These are phyloP conservation scores for Aspergillus ochraceoroseus DNA, from an alignment of 2,329 filamentous ascomycete species.

Conservation along the genomic window DNA sequence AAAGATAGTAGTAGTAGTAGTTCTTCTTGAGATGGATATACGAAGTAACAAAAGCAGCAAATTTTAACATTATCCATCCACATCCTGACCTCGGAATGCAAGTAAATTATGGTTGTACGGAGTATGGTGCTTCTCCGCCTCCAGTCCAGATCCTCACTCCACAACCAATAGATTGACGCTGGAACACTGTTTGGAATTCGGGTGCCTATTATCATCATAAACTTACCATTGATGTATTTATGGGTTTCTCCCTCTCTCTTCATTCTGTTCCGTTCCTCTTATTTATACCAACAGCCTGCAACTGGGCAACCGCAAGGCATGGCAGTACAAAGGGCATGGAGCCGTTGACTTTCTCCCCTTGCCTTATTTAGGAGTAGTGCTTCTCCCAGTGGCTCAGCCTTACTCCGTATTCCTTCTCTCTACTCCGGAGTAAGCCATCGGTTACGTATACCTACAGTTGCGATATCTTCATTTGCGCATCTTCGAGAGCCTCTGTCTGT, in stretches of 20 bases:
- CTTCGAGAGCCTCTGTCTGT: no score
- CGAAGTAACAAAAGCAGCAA: no score
- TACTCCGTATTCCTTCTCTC: constrained; percentile 3
- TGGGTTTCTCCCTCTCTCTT: constrained; percentile 1
- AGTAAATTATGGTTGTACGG: no score
- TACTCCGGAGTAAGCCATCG: constrained; percentile 14
- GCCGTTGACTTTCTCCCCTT: constrained; percentile 5
- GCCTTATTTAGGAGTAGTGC: constrained; percentile 8
- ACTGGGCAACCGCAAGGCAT: no score
- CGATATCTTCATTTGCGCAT: constrained; percentile 11
- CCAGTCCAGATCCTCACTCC: constrained; percentile 4
- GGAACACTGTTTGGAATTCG: constrained; percentile 13
- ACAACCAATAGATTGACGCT: constrained; percentile 6
- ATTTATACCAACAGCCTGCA: no score
- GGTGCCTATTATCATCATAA: constrained; percentile 17
- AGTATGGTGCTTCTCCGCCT: no score
- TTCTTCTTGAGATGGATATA: no score
- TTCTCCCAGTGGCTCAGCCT: constrained; percentile 10
- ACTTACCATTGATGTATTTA: constrained; percentile 10
- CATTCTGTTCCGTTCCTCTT: no score
- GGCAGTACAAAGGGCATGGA: no score
- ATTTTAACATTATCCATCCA: no score
- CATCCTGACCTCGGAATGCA: no score
- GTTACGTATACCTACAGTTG: constrained; percentile 19
- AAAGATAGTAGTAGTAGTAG: no score